These are phyloP conservation scores for Cercospora sp. DNA, from an alignment of 2,329 filamentous ascomycete genomes.

Conservation along the genomic window DNA sequence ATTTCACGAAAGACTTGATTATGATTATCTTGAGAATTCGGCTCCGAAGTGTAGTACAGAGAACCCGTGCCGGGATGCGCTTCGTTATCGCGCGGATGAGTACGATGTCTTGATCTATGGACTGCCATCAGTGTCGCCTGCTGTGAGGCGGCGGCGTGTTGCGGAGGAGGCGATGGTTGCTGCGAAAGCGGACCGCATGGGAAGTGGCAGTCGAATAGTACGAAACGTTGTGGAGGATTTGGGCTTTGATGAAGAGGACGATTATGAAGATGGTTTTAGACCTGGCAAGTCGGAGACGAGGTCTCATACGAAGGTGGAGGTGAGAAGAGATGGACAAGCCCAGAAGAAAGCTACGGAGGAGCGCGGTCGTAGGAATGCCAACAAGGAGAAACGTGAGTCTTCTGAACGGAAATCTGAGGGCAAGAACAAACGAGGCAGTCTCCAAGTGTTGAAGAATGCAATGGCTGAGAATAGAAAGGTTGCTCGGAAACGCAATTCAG, in stretches of 20 bases:
- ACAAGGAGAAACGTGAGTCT: neutral
- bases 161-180: neutral
- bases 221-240: no score
- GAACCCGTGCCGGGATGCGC: neutral
- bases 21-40: neutral
- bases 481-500: neutral
- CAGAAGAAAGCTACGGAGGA: neutral
- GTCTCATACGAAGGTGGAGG: neutral
- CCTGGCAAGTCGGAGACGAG: neutral
- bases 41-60: neutral
- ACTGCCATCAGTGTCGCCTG: neutral
- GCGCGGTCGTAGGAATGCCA: neutral
- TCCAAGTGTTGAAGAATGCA: no score
- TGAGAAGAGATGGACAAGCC: neutral
- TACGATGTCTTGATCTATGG: neutral
- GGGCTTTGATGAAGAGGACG: neutral
- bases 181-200: neutral
- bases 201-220: neutral
- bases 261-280: neutral
- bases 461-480: neutral
- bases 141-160: neutral
- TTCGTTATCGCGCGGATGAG: neutral
- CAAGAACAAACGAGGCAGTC: neutral
- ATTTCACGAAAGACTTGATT: neutral
- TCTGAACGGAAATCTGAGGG: neutral